Conservation (phyloP, 2,329 filamentous ascomycete species). For the Cadophora sp. region DNA sequence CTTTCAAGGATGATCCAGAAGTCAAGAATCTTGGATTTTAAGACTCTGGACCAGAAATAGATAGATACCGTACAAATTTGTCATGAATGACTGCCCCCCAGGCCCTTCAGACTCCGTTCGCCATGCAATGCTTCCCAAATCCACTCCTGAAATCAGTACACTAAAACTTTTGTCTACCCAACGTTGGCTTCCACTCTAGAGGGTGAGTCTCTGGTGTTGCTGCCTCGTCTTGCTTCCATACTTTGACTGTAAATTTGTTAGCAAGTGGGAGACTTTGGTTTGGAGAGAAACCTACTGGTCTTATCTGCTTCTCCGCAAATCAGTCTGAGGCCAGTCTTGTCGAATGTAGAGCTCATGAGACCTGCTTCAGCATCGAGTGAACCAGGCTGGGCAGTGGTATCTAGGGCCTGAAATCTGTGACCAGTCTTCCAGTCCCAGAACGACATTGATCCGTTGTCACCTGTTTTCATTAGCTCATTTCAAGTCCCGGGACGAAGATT, state of each 20-base stretch:
- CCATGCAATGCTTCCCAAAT: slow-evolving; percentile 35
- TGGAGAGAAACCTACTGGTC: slow-evolving; percentile 65
- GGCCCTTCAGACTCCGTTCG: slow-evolving; percentile 34
- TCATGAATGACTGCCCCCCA: neutral
- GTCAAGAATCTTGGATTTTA: slow-evolving; percentile 63
- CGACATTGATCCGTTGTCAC: slow-evolving; percentile 93
- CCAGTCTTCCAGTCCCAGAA: slow-evolving; percentile 99
- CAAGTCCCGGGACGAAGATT: neutral
- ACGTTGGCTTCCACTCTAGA: slow-evolving; percentile 86
- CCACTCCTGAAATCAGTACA: slow-evolving; percentile 20
- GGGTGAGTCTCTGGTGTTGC: slow-evolving; percentile 93
- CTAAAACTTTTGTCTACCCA: slow-evolving; percentile 79
- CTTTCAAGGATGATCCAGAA: slow-evolving; percentile 86
- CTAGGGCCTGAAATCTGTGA: slow-evolving; percentile 85
- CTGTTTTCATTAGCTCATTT: slow-evolving; percentile 21
- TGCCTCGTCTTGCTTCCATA: slow-evolving; percentile 93
- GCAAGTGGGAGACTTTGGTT: neutral
- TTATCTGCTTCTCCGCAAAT: slow-evolving; percentile 98
- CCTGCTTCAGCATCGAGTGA: slow-evolving; percentile 93
- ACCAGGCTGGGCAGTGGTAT: slow-evolving; percentile 92
- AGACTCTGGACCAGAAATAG: slow-evolving; percentile 23
- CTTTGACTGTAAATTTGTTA: slow-evolving; percentile 68
- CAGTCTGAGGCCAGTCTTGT: slow-evolving; percentile 84
- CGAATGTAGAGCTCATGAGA: slow-evolving; percentile 93
- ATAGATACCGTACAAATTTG: slow-evolving; percentile 24